These are phyloP conservation scores for Brassica hybrid DNA, from an alignment of 441 rosid genomes.

Conservation along the genomic window DNA sequence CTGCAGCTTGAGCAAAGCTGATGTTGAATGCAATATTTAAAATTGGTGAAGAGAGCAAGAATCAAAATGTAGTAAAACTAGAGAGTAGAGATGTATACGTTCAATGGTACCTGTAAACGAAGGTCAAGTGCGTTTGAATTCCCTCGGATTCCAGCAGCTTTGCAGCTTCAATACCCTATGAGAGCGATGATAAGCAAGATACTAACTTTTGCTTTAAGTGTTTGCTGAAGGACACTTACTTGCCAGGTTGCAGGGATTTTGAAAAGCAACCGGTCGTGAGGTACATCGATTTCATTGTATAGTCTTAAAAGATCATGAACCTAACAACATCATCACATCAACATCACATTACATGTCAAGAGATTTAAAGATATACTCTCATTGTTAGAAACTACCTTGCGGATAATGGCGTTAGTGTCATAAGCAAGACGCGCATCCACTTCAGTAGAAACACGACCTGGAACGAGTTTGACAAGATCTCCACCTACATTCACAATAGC, in stretches of 20 bases:
- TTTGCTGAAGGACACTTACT: conserved; percentile 49
- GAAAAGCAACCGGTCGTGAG: conserved; percentile 77
- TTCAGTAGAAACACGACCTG: conserved; percentile 97
- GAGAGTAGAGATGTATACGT: neutral
- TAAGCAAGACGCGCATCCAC: conserved; percentile 95
- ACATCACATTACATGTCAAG: conserved; percentile 5
- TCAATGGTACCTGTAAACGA: conserved; percentile 76
- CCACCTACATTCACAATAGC: conserved; percentile 94
- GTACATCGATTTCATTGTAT: conserved; percentile 66
- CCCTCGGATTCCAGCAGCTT: conserved; percentile 94
- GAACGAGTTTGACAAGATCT: conserved; percentile 85
- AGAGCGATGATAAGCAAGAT: conserved; percentile 9
- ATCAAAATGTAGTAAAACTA: too few species aligned
- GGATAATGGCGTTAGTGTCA: conserved; percentile 85
- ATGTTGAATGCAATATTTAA: conserved; percentile 29
- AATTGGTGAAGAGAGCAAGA: neutral
- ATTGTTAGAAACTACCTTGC: conserved; percentile 59
- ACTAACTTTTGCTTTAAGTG: conserved; percentile 8
- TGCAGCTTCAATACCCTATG: conserved; percentile 93
- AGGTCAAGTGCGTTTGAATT: conserved; percentile 92
- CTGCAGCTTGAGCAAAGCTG: conserved; percentile 98
- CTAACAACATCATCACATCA: conserved; percentile 50
- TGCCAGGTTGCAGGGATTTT: conserved; percentile 99
- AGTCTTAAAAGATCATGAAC: conserved; percentile 83
- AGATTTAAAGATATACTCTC: neutral